Evolutionary conservation across 73 alveolate genomes (phyloP).

Genomic region (Tetrahymena borealis): DNA sequence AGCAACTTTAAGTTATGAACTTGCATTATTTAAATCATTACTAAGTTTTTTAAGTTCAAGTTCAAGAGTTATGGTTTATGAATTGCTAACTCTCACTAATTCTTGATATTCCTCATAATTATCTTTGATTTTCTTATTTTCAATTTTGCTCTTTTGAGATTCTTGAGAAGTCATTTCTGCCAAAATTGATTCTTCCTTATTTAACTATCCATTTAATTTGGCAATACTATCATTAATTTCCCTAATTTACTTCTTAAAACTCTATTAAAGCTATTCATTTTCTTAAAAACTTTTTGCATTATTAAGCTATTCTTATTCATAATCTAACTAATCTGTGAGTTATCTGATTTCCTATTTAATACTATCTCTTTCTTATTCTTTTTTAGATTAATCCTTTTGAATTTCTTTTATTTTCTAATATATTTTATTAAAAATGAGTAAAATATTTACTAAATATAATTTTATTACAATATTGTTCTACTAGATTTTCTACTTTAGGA

Average conservation of each 20-base stretch:
- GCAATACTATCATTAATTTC: not conserved
- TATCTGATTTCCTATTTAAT: not conserved
- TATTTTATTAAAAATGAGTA: not conserved
- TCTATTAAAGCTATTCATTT: not conserved
- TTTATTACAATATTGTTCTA: not conserved
- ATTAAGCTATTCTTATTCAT: not conserved
- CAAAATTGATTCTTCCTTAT: not conserved
- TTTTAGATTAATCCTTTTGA: not conserved
- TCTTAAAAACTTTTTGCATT: not conserved
- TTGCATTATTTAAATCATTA: not conserved
- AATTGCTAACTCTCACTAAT: not conserved
- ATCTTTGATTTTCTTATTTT: not conserved
- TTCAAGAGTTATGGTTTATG: not conserved
- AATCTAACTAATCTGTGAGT: not conserved
- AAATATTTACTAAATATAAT: not conserved
- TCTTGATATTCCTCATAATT: not conserved
- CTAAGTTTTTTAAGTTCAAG: not conserved
- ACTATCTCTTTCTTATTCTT: not conserved
- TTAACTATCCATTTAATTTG: not conserved
- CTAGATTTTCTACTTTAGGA: not conserved
- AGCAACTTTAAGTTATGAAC: not conserved
- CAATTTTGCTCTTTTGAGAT: not conserved
- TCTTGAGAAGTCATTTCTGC: not conserved
- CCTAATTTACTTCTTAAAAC: not conserved
- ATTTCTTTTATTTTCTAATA: not conserved